These are phyloP conservation scores for Mycena amicta DNA, from an alignment of 768 basidiomycete species.

Conservation along the genomic window DNA sequence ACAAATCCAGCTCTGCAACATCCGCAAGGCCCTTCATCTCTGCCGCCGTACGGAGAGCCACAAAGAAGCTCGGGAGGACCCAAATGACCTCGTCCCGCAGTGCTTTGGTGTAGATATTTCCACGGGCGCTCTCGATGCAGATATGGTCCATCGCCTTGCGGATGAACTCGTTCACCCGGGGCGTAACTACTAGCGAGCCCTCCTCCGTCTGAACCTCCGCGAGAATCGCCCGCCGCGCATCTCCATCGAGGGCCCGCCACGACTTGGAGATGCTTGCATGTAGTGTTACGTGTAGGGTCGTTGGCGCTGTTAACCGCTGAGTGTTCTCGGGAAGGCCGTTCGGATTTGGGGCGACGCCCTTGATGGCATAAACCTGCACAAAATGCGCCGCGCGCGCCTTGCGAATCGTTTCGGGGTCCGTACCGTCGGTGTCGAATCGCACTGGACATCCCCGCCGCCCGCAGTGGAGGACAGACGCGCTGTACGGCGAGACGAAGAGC, in stretches of 20 bases:
- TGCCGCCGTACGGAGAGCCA: slow-evolving; percentile 17
- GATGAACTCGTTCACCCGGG: not conserved
- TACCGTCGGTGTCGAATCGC: slow-evolving; percentile 14
- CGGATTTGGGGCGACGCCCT: slow-evolving; percentile 5
- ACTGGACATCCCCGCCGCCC: slow-evolving; percentile 9
- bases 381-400: slow-evolving; percentile 18
- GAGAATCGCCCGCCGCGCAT: slow-evolving; percentile 6
- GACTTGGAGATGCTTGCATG: slow-evolving; percentile 17
- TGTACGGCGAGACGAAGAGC: slow-evolving; percentile 20
- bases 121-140: slow-evolving; percentile 1
- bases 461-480: slow-evolving; percentile 18
- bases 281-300: slow-evolving; percentile 13
- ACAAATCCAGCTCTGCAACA: slow-evolving; percentile 15
- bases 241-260: slow-evolving; percentile 15
- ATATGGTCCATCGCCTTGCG: slow-evolving; percentile 9
- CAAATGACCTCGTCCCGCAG: slow-evolving; percentile 6
- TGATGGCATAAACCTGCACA: slow-evolving; percentile 13
- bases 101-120: not conserved
- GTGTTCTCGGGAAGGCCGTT: slow-evolving; percentile 21
- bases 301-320: slow-evolving; percentile 16
- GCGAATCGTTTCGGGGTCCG: slow-evolving; percentile 7
- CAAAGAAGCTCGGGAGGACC: slow-evolving; percentile 21
- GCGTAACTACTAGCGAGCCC: too few species aligned
- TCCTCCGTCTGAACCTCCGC: too few species aligned
- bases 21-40: slow-evolving; percentile 18